Evolutionary conservation across 805 yeast species (phyloP), one percentile per base, ranked within the genome.

Genomic region (Alloascoidea africana): DNA sequence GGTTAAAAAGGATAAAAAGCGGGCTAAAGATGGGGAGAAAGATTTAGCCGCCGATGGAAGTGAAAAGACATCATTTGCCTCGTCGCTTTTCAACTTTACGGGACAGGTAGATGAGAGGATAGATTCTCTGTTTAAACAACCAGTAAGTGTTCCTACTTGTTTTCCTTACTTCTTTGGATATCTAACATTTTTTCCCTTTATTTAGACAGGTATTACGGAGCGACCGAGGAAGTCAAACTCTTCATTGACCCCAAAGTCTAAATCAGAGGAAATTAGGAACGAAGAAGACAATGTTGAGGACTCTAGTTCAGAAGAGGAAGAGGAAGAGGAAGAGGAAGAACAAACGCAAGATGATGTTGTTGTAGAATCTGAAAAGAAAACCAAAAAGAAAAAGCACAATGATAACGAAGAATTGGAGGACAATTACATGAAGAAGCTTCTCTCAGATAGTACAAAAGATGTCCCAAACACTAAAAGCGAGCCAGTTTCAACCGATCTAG

Each of bases 381-480:
- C 36, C 58, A 49, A 42, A 51, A 38, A 33, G 42, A 45, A 39
- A 47, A 44, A 39, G 33, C 49, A 50, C 17, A 66, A 59, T 17
- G 65, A 56, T 16, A 54, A 67, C 35, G 70, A 60, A 16, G 77
- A 71, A 44, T 54, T 74, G 34, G 83, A 76, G 54, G 66, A 63
- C 5, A 60, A 57, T 35, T 76, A 76, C 51, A 64, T 66, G 46
- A 59, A 62, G 17, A 72, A 73, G 44, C 55, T 17, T 14, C 36
- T 34, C 5, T 5, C 5, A 42, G 45, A 39, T 18, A 19, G 39
- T 23, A 46, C 35, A 17, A 35, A 33, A 14, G n/a, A n/a, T n/a
- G n/a, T n/a, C n/a, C n/a, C 46, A 17, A 8, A 40, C 46, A 46
- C 50, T 14, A 49, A 52, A 6, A 49, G 49, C 2, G 78, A 81